Percentiles rank a stretch among this genome's conserved stretches.
Conservation (phyloP, 2,329 filamentous ascomycete species). For the Aspergillus sp. region DNA sequence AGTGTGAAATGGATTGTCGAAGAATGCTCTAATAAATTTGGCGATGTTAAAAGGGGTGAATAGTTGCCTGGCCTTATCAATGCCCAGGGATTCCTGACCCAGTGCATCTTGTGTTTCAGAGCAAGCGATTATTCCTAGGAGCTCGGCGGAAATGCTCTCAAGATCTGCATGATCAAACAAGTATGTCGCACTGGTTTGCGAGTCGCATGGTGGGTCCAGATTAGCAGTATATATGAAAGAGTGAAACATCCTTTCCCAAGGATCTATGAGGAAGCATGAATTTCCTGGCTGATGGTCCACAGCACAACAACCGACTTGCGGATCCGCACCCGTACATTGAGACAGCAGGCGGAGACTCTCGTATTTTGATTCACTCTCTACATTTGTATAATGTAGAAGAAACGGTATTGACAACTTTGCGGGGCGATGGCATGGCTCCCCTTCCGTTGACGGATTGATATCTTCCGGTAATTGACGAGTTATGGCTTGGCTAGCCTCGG, state of each 20-base stretch:
- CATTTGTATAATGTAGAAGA: neutral
- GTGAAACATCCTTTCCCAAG: slow-evolving; percentile 1
- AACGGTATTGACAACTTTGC: neutral
- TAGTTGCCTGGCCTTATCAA: neutral
- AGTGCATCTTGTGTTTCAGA: neutral
- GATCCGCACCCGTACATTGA: neutral
- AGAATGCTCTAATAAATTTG: neutral
- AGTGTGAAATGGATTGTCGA: neutral
- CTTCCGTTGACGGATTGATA: neutral
- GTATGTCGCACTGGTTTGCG: neutral
- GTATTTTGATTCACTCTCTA: neutral
- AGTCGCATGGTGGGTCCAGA: neutral
- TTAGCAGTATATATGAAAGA: neutral
- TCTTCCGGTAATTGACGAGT: neutral
- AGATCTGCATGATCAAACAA: neutral
- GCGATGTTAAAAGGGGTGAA: neutral
- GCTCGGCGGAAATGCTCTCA: neutral
- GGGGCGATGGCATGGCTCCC: neutral
- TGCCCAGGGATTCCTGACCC: neutral
- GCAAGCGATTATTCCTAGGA: neutral
- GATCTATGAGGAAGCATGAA: neutral
- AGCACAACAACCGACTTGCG: neutral
- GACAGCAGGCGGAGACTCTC: neutral
- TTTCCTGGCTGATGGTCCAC: neutral
- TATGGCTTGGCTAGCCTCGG: no score